These are phyloP conservation scores for Amanita rubescens DNA, from an alignment of 768 basidiomycete species.

Conservation along the genomic window DNA sequence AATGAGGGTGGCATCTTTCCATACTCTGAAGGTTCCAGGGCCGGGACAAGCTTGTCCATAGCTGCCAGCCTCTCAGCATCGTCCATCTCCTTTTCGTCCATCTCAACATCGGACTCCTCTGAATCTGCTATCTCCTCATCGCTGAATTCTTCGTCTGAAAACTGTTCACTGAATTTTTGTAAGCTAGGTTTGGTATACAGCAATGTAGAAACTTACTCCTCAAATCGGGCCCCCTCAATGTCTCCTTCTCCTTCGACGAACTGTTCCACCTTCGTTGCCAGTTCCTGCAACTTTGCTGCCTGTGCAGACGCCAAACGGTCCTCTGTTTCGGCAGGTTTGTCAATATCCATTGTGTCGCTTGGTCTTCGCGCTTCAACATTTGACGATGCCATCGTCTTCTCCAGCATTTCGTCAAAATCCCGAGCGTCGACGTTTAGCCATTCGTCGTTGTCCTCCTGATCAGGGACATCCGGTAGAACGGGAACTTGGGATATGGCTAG, in stretches of 20 bases:
- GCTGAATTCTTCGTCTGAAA: slow-evolving; percentile 60
- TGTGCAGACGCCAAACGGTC: slow-evolving; percentile 55
- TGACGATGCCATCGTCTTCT: slow-evolving; percentile 29
- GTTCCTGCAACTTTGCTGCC: slow-evolving; percentile 58
- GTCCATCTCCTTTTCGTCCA: slow-evolving; percentile 15
- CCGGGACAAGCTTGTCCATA: slow-evolving; percentile 78
- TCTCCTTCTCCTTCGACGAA: slow-evolving; percentile 91
- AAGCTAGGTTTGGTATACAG: not conserved
- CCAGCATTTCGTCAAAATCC: slow-evolving; percentile 70
- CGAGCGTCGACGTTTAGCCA: slow-evolving; percentile 83
- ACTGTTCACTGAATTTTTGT: slow-evolving; percentile 43
- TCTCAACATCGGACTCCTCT: slow-evolving; percentile 40
- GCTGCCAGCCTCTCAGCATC: slow-evolving; percentile 46
- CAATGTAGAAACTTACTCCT: slow-evolving; percentile 59
- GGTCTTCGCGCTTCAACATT: slow-evolving; percentile 11
- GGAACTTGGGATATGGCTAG: slow-evolving; percentile 44
- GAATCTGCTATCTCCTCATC: slow-evolving; percentile 39
- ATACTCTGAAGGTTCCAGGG: slow-evolving; percentile 76
- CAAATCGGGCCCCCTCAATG: slow-evolving; percentile 81
- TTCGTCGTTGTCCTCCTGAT: slow-evolving; percentile 63
- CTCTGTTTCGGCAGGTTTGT: slow-evolving; percentile 31
- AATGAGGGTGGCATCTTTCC: slow-evolving; percentile 78
- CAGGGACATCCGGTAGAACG: slow-evolving; percentile 17
- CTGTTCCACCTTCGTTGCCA: slow-evolving; percentile 81
- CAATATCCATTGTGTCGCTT: slow-evolving; percentile 44